phyloP scores from a whole-genome alignment of 345 rosid genomes.

The Eucalyptus erythrocorys region DNA sequence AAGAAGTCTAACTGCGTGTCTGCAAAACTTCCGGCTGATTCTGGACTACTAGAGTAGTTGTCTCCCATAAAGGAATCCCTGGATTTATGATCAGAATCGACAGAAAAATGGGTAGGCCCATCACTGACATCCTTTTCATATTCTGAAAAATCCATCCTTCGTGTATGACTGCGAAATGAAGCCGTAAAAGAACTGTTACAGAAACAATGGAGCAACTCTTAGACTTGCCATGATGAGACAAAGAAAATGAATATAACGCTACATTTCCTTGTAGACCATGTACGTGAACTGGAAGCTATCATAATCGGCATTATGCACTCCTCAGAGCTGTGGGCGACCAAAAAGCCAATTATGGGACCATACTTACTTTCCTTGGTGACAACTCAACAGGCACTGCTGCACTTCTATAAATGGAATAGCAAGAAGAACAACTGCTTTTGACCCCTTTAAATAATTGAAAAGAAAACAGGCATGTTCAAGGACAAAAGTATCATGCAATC shows the following conservation, averaged over 20 bases:
- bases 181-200: slow-evolving; percentile 57
- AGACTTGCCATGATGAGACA: neutral
- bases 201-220: slow-evolving; percentile 9
- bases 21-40: slow-evolving; percentile 37
- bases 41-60: slow-evolving; percentile 23
- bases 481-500: neutral
- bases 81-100: slow-evolving; percentile 16
- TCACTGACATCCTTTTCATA: slow-evolving; percentile 18
- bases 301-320: neutral
- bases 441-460: neutral
- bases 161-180: slow-evolving; percentile 46
- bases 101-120: slow-evolving; percentile 17
- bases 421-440: neutral
- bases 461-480: neutral
- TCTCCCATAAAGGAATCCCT: slow-evolving; percentile 21
- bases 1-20: slow-evolving; percentile 83
- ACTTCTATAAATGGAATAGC: neutral
- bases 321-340: neutral
- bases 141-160: slow-evolving; percentile 34
- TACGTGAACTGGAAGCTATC: neutral
- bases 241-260: neutral
- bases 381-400: neutral
- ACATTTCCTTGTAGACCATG: neutral
- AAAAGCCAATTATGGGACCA: neutral
- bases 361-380: neutral